Evolutionary conservation across 2,329 filamentous ascomycete genomes (phyloP), one percentile per base, ranked within the genome.

Genomic region (Proliferodiscus dingleyae): DNA sequence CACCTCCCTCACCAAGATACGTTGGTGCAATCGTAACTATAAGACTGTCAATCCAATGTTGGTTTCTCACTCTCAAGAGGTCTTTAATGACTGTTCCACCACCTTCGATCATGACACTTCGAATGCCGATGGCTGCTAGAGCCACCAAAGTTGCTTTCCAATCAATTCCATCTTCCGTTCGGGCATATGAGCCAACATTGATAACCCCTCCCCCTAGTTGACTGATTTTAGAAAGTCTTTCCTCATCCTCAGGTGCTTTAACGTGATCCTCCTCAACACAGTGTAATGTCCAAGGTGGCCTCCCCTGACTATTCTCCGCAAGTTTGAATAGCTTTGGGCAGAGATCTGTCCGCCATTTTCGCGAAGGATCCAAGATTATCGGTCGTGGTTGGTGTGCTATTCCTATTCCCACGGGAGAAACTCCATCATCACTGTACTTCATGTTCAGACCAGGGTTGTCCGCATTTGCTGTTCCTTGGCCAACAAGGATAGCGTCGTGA

Each of bases 101-200:
- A 0, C 91, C 91, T 65, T 97, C 91, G 39, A 97, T 76, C 91
- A 96, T 96, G 47, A 96, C 73, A 61, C 89, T 95, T 42, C 68
- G 66, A 36, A 95, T 41, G 15, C 58, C 55, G 22, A 36, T 40
- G 11, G 37, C 29, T 11, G 37, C 30, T 37, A 61, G n/a, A 3
- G 36, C 37, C 21, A 23, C 26, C 26, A 55, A 45, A 11, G 53
- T 49, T 15, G 29, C 39, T 22, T 40, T 41, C 56, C 56, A 59
- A 23, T 53, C 52, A 2, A 56, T 41, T 13, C 51, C 50, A 11
- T 43, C 16, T 11, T 41, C 22, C 15, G 22, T 22, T 1, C 16
- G 19, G 8, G 38, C 7, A 13, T 43, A 45, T 7, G 18, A 6
- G 11, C 43, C 30, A 29, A 46, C 23, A 10, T 21, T 33, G 13